phyloP scores from a whole-genome alignment of 768 basidiomycete genomes.

The Omphalotus guepiniiformis region DNA sequence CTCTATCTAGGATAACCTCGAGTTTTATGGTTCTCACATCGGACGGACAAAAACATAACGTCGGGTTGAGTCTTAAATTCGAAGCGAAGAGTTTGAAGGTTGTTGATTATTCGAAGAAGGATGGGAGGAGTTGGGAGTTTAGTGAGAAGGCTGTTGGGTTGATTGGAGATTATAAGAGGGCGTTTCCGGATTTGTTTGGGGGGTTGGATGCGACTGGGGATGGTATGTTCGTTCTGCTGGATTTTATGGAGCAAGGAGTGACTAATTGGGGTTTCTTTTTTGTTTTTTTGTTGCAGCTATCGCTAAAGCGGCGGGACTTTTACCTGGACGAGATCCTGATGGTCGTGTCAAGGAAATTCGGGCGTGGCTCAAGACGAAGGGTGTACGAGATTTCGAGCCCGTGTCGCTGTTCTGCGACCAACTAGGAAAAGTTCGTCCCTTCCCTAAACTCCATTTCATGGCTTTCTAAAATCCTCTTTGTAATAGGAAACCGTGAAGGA shows the following conservation, averaged over 20 bases:
- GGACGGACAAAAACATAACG: slow-evolving; percentile 78
- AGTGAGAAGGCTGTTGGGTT: slow-evolving; percentile 82
- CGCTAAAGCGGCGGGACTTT: slow-evolving; percentile 58
- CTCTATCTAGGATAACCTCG: slow-evolving; percentile 87
- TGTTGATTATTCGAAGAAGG: slow-evolving; percentile 84
- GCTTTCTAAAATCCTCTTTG: slow-evolving; percentile 1
- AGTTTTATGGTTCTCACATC: slow-evolving; percentile 84
- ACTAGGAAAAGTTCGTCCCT: slow-evolving; percentile 85
- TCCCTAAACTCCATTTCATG: slow-evolving; percentile 21
- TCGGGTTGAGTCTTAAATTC: slow-evolving; percentile 94
- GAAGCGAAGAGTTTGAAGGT: slow-evolving; percentile 94
- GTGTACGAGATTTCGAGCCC: slow-evolving; percentile 87
- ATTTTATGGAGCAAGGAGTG: no score
- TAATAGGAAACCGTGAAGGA: slow-evolving; percentile 68
- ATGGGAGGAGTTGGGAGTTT: slow-evolving; percentile 87
- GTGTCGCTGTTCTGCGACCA: slow-evolving; percentile 92
- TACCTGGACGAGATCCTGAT: slow-evolving; percentile 57
- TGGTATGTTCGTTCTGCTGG: slow-evolving; percentile 50
- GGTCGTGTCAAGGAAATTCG: slow-evolving; percentile 72
- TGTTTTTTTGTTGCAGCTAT: slow-evolving; percentile 53
- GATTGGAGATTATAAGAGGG: slow-evolving; percentile 75
- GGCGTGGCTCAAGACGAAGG: slow-evolving; percentile 81
- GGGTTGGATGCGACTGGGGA: slow-evolving; percentile 69
- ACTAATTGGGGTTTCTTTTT: background rate
- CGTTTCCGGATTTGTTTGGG: slow-evolving; percentile 81